Base-by-base conservation (phyloP, 2,329 filamentous ascomycete genomes). In the Sporothrix humicola region DNA sequence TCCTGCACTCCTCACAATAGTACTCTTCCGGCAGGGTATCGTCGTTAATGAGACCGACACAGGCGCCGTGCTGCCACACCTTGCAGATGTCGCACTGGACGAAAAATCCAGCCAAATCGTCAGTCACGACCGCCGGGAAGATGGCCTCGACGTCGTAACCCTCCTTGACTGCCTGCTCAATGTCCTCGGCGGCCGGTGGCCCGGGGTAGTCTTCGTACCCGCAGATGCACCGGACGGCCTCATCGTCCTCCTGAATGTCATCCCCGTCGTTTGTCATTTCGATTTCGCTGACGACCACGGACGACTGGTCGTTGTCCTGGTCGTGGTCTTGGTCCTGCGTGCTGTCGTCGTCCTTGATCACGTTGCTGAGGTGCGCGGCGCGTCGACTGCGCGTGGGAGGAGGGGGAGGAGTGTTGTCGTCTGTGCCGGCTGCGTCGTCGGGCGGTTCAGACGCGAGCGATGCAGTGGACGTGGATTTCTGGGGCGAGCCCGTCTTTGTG, bases 11-110 rank as follows among this genome's bases (percentile, higher is more conserved):
- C 84, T 99, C 96, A 83, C 96, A 99, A 81, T 96, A 99, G 84
- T 99, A 99, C 82, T 98, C 95, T 72, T 98, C 95, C 10, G 96
- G 96, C 77, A 93, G 95, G 81, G 92, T 91, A 77, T 93, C 92
- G 82, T 97, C 95, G 77, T 96, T 96, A 85, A 97, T 94, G 79
- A 99, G 97, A 75, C 96, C 95, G 74, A 99, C 95, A 80, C 96
- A 99, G 75, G 95, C 95, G 79, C 96, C 96, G 81, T 99, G 96
- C 82, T 99, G 96, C 96, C 95, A 99, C 76, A 98, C 96, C 81
- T 97, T 97, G 86, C 96, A 99, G 76, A 93, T 87, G 83, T 98
- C 96, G 87, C 96, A 99, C 85, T 98, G 95, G 77, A 99, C 95
- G 83, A 98, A 99, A 83, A 98, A 92, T 71, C 95, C 95, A 61